phyloP scores from a whole-genome alignment of 1,284 basidiomycete genomes.

The Cutaneotrichosporon spelunceum region DNA sequence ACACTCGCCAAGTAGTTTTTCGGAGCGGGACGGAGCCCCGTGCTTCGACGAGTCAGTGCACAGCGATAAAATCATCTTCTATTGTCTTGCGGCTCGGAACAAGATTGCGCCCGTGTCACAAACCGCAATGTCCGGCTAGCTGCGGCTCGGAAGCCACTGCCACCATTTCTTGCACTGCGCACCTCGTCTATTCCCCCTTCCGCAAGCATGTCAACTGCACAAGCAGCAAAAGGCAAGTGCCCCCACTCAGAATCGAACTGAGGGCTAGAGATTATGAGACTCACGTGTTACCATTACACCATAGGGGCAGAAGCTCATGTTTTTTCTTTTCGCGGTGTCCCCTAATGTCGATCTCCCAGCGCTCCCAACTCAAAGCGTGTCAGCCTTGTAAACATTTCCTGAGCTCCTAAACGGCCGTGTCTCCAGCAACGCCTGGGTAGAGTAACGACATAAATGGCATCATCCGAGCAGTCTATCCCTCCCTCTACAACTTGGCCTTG shows the following conservation, averaged over 20 bases:
- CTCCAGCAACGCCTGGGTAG: too few relatives aligned
- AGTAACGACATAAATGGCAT: not conserved
- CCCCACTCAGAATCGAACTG: conserved; percentile 10
- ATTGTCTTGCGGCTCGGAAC: too few relatives aligned
- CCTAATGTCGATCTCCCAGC: too few relatives aligned
- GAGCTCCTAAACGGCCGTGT: not conserved
- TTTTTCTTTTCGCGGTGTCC: not conserved
- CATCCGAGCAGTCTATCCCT: conserved; percentile 2
- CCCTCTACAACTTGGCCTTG: conserved; percentile 10
- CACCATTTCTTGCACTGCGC: too few relatives aligned
- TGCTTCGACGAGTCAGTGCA: too few relatives aligned
- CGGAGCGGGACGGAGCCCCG: too few relatives aligned
- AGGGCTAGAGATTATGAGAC: conserved; percentile 9
- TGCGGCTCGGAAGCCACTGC: not conserved
- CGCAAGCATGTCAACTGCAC: too few relatives aligned
- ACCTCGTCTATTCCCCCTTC: too few relatives aligned
- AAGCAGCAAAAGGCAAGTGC: not conserved
- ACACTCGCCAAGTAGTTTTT: too few relatives aligned
- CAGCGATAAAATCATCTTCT: too few relatives aligned
- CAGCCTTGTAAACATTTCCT: not conserved
- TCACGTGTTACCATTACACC: conserved; percentile 9
- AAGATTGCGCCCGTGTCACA: too few relatives aligned
- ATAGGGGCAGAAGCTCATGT: conserved; percentile 1
- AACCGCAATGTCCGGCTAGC: not conserved
- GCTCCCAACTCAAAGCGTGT: too few relatives aligned